These are phyloP conservation scores for Amylocystis lapponica DNA, from an alignment of 768 basidiomycete genomes.

Conservation along the genomic window DNA sequence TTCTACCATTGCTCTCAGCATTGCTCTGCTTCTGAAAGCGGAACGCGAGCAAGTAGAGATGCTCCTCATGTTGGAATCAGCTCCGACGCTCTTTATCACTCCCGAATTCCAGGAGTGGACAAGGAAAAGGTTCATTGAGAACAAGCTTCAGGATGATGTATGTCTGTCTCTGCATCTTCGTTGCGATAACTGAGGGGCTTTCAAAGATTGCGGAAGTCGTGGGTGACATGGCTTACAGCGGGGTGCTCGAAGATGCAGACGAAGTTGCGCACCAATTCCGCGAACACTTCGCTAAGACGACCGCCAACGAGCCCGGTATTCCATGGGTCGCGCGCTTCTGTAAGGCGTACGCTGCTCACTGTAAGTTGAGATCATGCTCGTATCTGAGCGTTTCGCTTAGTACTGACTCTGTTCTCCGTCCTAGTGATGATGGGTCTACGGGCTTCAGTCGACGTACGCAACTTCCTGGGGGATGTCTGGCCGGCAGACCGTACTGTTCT, in stretches of 20 bases:
- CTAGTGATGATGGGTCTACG: not conserved
- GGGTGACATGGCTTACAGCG: constrained; percentile 5
- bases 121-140: constrained; percentile 1
- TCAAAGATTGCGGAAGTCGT: constrained; percentile 7
- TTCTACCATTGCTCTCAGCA: constrained; percentile 1
- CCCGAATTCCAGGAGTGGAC: no score
- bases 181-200: not conserved
- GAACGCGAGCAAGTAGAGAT: constrained; percentile 2
- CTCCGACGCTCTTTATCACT: constrained; percentile 1
- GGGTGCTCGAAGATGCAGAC: constrained; percentile 2
- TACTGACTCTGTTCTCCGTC: constrained; percentile 5
- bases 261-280: constrained; percentile 5
- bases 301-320: not conserved
- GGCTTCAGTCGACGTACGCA: not conserved
- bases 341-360: constrained; percentile 7
- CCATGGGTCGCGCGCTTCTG: constrained; percentile 11
- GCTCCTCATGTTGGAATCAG: constrained; percentile 5
- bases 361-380: not conserved
- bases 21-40: constrained; percentile 1
- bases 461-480: constrained; percentile 1
- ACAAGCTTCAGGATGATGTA: not conserved
- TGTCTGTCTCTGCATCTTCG: not conserved
- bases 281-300: constrained; percentile 3
- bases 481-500: constrained; percentile 5
- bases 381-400: no score